Conservation (phyloP, 2,329 filamentous ascomycete species). For the Tympanopsis confertula region DNA sequence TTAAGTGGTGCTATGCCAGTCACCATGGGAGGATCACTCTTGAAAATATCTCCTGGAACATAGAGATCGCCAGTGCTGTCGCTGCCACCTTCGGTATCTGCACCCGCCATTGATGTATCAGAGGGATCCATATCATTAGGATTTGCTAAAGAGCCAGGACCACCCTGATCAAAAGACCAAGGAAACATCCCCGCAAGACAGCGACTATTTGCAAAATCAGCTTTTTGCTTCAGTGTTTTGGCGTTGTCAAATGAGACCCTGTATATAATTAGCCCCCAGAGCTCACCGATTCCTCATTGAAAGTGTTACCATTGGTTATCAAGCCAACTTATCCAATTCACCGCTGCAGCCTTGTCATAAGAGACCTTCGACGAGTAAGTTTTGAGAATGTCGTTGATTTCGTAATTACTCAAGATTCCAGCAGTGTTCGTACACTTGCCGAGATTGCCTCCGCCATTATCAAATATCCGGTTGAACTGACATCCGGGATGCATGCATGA, state of each 20-base stretch:
- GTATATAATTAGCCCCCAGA: constrained; percentile 1
- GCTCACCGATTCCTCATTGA: background rate
- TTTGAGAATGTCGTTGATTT: background rate
- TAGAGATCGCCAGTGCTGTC: background rate
- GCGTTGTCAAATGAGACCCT: constrained; percentile 9
- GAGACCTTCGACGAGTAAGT: background rate
- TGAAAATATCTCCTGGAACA: background rate
- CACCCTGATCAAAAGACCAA: constrained; percentile 9
- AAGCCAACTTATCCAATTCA: constrained; percentile 7
- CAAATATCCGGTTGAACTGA: constrained; percentile 2
- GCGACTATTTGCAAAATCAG: constrained; percentile 7
- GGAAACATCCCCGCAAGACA: constrained; percentile 9
- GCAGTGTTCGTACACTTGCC: background rate
- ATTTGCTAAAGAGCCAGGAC: constrained; percentile 4
- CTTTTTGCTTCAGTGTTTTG: constrained; percentile 8
- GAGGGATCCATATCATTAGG: constrained; percentile 5
- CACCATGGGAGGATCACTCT: background rate
- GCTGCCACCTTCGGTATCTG: background rate
- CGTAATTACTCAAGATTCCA: background rate
- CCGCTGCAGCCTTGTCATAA: constrained; percentile 4
- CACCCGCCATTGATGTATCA: background rate
- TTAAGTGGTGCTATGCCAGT: background rate
- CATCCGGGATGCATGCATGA: constrained; percentile 4
- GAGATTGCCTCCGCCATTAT: background rate
- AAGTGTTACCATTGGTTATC: constrained; percentile 6